Evolutionary conservation across 1,139 yeast species (phyloP).

Genomic region (Magnusiomyces fungicola): DNA sequence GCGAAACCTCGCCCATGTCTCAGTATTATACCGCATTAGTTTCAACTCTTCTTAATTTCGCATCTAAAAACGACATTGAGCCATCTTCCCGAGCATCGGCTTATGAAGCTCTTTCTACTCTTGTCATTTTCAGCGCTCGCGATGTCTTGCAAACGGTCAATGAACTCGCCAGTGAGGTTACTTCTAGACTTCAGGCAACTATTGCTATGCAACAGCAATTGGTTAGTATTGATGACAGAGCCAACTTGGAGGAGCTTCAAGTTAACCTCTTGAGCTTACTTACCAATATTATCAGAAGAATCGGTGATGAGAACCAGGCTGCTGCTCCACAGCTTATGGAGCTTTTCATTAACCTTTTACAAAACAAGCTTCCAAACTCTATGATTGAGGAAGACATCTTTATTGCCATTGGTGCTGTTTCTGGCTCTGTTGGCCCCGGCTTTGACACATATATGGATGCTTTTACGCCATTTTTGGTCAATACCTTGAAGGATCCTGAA

Average conservation of each 20-base stretch:
- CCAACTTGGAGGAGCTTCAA: slow-evolving; percentile 82
- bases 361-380: slow-evolving; percentile 54
- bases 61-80: slow-evolving; percentile 72
- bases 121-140: slow-evolving; percentile 67
- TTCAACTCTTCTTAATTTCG: slow-evolving; percentile 61
- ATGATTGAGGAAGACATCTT: slow-evolving; percentile 90
- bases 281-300: slow-evolving; percentile 81
- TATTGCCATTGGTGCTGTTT: slow-evolving; percentile 84
- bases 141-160: slow-evolving; percentile 66
- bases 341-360: slow-evolving; percentile 63
- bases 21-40: slow-evolving; percentile 62
- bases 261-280: slow-evolving; percentile 77
- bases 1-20: slow-evolving; percentile 59
- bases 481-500: slow-evolving; percentile 74
- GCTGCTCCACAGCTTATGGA: slow-evolving; percentile 85
- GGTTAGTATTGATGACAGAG: slow-evolving; percentile 53
- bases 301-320: slow-evolving; percentile 53
- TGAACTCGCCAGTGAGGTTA: slow-evolving; percentile 64
- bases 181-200: slow-evolving; percentile 64
- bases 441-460: slow-evolving; percentile 73
- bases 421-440: slow-evolving; percentile 63
- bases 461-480: slow-evolving; percentile 72
- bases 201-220: slow-evolving; percentile 44
- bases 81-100: slow-evolving; percentile 90
- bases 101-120: slow-evolving; percentile 80